Conservation (phyloP, 192 early-diverging fungal species). For the Coemansia sp. region DNA sequence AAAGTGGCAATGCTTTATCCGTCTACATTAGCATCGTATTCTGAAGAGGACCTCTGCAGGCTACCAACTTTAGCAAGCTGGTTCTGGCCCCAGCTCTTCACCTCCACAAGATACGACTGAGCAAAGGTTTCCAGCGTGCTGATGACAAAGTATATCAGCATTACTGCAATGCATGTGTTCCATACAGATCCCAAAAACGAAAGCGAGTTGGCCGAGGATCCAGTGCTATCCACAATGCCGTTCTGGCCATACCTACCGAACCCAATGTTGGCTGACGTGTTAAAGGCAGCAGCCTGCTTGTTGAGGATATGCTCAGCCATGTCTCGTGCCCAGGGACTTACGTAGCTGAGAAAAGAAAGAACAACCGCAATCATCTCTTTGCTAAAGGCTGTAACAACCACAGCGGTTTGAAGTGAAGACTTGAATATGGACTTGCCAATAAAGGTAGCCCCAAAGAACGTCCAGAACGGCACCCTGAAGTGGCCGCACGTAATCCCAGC, state of each 20-base stretch:
- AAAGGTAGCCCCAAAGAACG: slow-evolving; percentile 95
- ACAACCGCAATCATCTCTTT: slow-evolving; percentile 69
- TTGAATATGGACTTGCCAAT: slow-evolving; percentile 92
- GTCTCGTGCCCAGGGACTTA: slow-evolving; percentile 63
- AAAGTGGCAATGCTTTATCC: not conserved
- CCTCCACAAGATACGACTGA: slow-evolving; percentile 65
- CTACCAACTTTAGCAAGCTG: slow-evolving; percentile 41
- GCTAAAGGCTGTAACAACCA: slow-evolving; percentile 84
- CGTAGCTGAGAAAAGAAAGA: slow-evolving; percentile 57
- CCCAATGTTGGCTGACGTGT: not conserved
- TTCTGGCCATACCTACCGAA: not conserved
- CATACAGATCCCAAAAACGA: slow-evolving; percentile 68
- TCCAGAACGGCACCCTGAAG: slow-evolving; percentile 87
- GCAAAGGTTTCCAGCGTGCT: slow-evolving; percentile 86
- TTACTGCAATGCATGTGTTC: slow-evolving; percentile 77
- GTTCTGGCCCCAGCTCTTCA: slow-evolving; percentile 46
- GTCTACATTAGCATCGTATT: not conserved
- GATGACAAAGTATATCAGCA: slow-evolving; percentile 84
- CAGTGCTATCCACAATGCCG: not conserved
- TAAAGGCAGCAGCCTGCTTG: slow-evolving; percentile 35
- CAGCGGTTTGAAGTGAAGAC: slow-evolving; percentile 75
- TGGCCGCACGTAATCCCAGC: slow-evolving; percentile 96
- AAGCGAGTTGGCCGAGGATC: slow-evolving; percentile 34
- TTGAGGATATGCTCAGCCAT: slow-evolving; percentile 56
- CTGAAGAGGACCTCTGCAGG: slow-evolving; percentile 8